phyloP scores from a whole-genome alignment of 1,284 basidiomycete genomes.

The Fomitopsis betulina region DNA sequence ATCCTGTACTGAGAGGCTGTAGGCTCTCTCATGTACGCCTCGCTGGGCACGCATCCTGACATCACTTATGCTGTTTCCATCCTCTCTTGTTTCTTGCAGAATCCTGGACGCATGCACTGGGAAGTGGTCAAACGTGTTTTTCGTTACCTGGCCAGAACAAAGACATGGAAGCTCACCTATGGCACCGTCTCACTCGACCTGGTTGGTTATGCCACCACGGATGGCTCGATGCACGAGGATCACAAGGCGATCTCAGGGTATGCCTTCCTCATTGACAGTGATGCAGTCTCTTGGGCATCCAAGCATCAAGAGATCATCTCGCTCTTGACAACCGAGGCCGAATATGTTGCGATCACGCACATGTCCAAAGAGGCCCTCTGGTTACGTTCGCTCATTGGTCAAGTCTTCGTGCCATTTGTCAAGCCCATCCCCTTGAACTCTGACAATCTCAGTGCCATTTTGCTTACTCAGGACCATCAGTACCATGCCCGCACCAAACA shows the following conservation, averaged over 20 bases:
- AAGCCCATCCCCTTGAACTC: background rate
- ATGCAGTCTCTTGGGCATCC: conserved; percentile 28
- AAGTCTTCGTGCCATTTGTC: background rate
- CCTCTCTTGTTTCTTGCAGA: conserved; percentile 15
- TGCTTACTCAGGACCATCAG: conserved; percentile 23
- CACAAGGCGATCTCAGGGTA: conserved; percentile 36
- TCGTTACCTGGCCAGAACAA: conserved; percentile 38
- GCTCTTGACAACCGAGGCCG: conserved; percentile 29
- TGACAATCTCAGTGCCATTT: conserved; percentile 18
- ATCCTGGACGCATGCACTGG: conserved; percentile 30
- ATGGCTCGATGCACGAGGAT: too few relatives aligned
- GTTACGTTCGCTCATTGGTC: conserved; percentile 10
- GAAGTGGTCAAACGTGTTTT: conserved; percentile 34
- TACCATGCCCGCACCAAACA: conserved; percentile 31
- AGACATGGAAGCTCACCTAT: conserved; percentile 24
- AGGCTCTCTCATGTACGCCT: conserved; percentile 35
- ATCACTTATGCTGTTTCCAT: conserved; percentile 31
- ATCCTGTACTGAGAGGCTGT: conserved; percentile 27
- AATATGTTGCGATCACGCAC: too few relatives aligned
- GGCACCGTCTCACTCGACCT: conserved; percentile 10
- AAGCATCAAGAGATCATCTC: conserved; percentile 33
- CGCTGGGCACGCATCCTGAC: conserved; percentile 34
- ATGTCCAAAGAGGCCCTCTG: conserved; percentile 18
- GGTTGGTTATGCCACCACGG: conserved; percentile 36
- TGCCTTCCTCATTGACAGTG: conserved; percentile 20